Evolutionary conservation across 2,329 filamentous ascomycete genomes (phyloP).

Genomic region (Colletotrichum paranaense): DNA sequence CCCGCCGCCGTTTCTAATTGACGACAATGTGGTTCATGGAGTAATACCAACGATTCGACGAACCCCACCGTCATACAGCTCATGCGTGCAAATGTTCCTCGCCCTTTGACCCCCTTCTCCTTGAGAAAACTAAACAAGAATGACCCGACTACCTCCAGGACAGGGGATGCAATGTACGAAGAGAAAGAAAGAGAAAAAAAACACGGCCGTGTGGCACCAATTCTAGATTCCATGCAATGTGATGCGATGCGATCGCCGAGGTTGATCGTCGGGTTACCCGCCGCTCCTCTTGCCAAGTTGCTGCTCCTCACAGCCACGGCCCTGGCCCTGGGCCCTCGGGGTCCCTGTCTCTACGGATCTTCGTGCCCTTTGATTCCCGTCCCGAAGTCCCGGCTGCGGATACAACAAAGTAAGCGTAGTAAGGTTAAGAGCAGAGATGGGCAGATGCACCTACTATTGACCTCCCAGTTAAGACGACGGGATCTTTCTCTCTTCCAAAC

Average conservation of each 20-base stretch:
- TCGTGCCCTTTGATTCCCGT: background rate
- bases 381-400: background rate
- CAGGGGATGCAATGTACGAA: background rate
- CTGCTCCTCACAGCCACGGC: background rate
- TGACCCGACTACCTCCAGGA: background rate
- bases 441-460: background rate
- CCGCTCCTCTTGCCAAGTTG: too few relatives aligned
- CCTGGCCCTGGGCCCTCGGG: background rate
- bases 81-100: background rate
- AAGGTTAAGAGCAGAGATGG: too few relatives aligned
- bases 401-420: background rate
- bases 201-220: background rate
- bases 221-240: background rate
- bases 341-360: background rate
- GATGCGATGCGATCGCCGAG: slow-evolving; percentile 3
- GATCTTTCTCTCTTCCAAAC: background rate
- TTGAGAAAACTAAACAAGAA: background rate
- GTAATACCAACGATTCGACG: too few relatives aligned
- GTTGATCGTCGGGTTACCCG: background rate
- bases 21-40: background rate
- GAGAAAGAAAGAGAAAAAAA: background rate
- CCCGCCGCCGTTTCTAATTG: background rate
- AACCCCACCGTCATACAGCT: background rate
- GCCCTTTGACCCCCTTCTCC: background rate
- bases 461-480: background rate